phyloP scores from a whole-genome alignment of 306 rosid genomes.

The Argentina anserina region DNA sequence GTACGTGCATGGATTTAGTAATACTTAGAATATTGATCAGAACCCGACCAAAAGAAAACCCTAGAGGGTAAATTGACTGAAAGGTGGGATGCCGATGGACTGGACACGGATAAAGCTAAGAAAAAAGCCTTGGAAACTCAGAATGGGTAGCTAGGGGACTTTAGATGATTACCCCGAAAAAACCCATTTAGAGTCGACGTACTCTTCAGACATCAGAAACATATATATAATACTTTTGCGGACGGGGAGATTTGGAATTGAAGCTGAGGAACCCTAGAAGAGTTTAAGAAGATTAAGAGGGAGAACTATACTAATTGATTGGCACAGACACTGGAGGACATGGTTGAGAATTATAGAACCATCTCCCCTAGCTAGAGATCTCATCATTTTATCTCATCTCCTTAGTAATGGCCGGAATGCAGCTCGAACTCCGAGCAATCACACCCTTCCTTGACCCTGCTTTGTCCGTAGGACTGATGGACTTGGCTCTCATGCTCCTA shows the following conservation, averaged over 20 bases:
- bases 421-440: conserved; percentile 80
- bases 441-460: conserved; percentile 50
- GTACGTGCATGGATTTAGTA: conserved; percentile 1
- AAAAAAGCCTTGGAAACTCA: not conserved
- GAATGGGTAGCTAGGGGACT: not conserved
- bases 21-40: not conserved
- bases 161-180: not conserved
- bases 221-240: not conserved
- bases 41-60: not conserved
- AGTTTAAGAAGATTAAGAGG: conserved; percentile 1
- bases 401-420: conserved; percentile 79
- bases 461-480: conserved; percentile 77
- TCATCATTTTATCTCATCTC: conserved; percentile 31
- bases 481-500: conserved; percentile 50
- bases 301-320: not conserved
- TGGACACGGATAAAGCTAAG: not conserved
- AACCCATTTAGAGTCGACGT: not conserved
- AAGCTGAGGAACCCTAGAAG: conserved; percentile 2
- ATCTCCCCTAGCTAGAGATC: conserved; percentile 1
- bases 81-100: not conserved
- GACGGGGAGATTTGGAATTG: not conserved
- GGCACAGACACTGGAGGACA: not conserved
- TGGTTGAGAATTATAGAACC: conserved; percentile 9
- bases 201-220: not conserved
- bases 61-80: not conserved